Percentiles rank a stretch among this genome's conserved stretches.
These are phyloP conservation scores for Penicillium sp. DNA, from an alignment of 2,329 filamentous ascomycete species.

Conservation along the genomic window DNA sequence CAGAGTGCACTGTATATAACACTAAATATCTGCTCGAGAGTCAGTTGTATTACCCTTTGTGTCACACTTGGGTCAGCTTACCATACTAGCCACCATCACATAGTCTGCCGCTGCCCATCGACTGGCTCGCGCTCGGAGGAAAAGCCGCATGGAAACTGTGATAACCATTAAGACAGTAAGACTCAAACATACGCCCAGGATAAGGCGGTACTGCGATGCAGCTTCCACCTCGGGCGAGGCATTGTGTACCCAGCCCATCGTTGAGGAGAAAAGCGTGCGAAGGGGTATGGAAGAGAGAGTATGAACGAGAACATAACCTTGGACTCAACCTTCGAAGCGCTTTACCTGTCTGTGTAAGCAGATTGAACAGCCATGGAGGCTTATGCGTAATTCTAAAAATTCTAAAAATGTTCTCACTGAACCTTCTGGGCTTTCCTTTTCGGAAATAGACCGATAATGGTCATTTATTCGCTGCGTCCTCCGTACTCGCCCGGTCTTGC, in stretches of 20 bases:
- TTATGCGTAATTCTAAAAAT: no score
- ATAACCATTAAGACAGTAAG: constrained; percentile 45
- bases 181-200: constrained; percentile 49
- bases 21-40: constrained; percentile 43
- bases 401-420: not conserved
- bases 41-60: not conserved
- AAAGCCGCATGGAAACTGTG: constrained; percentile 44
- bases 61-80: constrained; percentile 10
- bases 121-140: constrained; percentile 41
- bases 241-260: constrained; percentile 53
- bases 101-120: constrained; percentile 51
- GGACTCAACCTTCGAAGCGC: not conserved
- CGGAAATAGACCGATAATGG: not conserved
- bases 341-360: no score
- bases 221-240: constrained; percentile 47
- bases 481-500: not conserved
- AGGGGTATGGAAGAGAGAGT: not conserved
- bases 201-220: constrained; percentile 48
- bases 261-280: constrained; percentile 3
- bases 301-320: not conserved
- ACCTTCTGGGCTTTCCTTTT: not conserved
- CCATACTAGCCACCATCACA: constrained; percentile 36
- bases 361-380: not conserved
- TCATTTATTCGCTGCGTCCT: not conserved
- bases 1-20: constrained; percentile 51